Base-by-base conservation (phyloP, 371 early-diverging fungal species). In the Mucor piriformis region DNA sequence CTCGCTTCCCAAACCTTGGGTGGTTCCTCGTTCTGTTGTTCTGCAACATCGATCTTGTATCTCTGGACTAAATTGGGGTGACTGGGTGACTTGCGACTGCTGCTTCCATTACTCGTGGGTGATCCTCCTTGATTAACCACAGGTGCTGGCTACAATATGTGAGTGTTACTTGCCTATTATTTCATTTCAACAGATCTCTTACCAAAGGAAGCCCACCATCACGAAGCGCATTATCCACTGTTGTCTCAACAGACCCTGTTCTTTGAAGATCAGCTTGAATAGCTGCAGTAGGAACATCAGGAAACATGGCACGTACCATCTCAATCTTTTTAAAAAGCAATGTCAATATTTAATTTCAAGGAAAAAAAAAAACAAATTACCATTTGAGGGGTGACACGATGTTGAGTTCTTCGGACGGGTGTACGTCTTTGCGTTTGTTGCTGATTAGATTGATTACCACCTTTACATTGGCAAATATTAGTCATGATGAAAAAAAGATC, bases 171-270 rank as follows among this genome's bases (percentile, higher is more conserved):
- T 21, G 5, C 8, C 33, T 50, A 15, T 29, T 55, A 23, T 23
- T 0, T 29, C 3, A 27, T 4, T 21, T 1, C 2, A 7, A n/a
- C 4, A n/a, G 16, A 25, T 15, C 27, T 23, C 52, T 62, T 84
- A 88, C 90, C 77, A 87, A 69, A 24, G 90, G 92, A 43, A 92
- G 73, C 50, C 89, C 75, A 42, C 89, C 87, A 53, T 90, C 81
- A 37, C 88, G 83, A 38, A 95, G 82, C 34, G 93, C 92, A 70
- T 93, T 92, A 61, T 95, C 94, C 60, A 91, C 89, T 11, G 95
- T 95, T 25, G 83, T 76, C 58, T 93, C 92, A 13, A 94, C 93
- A 29, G 91, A 92, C 10, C 95, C 94, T 16, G 94, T 94, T 48
- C 89, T 86, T 61, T 89, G 86, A 21, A 95, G 82, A 73, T 94